phyloP scores from a whole-genome alignment of 2,329 filamentous ascomycete species.

The Colletotrichum tropicicola region DNA sequence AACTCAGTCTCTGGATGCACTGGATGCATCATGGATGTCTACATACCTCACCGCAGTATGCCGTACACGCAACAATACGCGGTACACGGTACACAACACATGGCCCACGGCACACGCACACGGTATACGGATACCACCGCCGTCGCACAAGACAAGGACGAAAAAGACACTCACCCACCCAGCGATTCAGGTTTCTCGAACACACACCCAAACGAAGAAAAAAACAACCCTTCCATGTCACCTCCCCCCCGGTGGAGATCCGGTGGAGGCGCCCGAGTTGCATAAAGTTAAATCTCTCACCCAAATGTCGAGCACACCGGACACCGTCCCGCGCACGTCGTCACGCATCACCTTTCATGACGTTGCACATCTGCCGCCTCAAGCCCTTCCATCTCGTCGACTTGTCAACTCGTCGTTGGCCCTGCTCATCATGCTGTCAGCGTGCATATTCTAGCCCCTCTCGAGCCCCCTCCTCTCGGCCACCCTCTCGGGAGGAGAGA shows the following conservation, averaged over 20 bases:
- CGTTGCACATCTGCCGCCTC: conserved; percentile 11
- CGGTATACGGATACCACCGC: no score
- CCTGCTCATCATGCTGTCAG: not conserved
- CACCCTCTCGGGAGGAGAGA: not conserved
- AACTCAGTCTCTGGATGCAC: no score
- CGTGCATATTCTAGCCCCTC: conserved; percentile 18
- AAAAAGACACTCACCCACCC: not conserved
- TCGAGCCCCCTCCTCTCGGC: not conserved
- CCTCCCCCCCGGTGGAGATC: conserved; percentile 18
- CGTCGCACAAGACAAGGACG: not conserved
- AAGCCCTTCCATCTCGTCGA: not conserved
- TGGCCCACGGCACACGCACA: not conserved
- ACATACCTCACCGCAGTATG: no score
- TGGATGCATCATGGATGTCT: no score
- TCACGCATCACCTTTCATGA: conserved; percentile 20
- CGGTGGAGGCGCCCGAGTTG: conserved; percentile 19
- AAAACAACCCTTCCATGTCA: not conserved
- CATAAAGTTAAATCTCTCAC: conserved; percentile 29
- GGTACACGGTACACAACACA: no score
- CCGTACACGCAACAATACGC: no score
- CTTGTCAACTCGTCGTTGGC: not conserved
- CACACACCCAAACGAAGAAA: not conserved
- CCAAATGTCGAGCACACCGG: conserved; percentile 4
- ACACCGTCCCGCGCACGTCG: not conserved
- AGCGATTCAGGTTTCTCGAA: conserved; percentile 11